phyloP scores from a whole-genome alignment of 768 basidiomycete species.

The Cubamyces lactineus region DNA sequence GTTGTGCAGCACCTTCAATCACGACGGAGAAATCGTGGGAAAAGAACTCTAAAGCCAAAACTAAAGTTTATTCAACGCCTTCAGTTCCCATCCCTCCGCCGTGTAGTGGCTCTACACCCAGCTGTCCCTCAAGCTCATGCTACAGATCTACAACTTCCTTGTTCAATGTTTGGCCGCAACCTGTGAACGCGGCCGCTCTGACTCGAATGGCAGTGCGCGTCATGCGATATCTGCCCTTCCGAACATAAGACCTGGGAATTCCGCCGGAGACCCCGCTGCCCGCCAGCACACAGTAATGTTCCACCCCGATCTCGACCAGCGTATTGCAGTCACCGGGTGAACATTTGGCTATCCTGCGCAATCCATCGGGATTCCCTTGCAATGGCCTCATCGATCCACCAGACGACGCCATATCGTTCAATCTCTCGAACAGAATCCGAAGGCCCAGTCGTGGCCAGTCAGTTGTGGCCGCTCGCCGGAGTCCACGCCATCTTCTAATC shows the following conservation, averaged over 20 bases:
- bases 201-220: too few relatives aligned
- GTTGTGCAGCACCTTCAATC: slow-evolving; percentile 11
- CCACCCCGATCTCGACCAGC: not conserved
- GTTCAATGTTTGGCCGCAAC: too few relatives aligned
- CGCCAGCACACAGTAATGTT: not conserved
- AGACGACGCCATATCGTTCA: slow-evolving; percentile 9
- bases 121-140: not conserved
- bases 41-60: slow-evolving; percentile 14
- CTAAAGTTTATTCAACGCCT: slow-evolving; percentile 13
- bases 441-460: not conserved
- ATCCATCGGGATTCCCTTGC: not conserved
- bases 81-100: not conserved
- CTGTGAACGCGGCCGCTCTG: too few relatives aligned
- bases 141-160: not conserved
- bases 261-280: too few relatives aligned
- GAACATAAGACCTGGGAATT: too few relatives aligned
- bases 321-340: not conserved
- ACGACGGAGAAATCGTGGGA: slow-evolving; percentile 4
- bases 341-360: not conserved
- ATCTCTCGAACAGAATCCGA: not conserved
- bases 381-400: slow-evolving; percentile 7
- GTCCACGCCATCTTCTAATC: slow-evolving; percentile 5
- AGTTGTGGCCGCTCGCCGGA: not conserved
- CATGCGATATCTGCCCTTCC: too few relatives aligned
- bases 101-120: not conserved